These are phyloP conservation scores for Boletus pseudo-olivaceus DNA, from an alignment of 768 basidiomycete species.

Conservation along the genomic window DNA sequence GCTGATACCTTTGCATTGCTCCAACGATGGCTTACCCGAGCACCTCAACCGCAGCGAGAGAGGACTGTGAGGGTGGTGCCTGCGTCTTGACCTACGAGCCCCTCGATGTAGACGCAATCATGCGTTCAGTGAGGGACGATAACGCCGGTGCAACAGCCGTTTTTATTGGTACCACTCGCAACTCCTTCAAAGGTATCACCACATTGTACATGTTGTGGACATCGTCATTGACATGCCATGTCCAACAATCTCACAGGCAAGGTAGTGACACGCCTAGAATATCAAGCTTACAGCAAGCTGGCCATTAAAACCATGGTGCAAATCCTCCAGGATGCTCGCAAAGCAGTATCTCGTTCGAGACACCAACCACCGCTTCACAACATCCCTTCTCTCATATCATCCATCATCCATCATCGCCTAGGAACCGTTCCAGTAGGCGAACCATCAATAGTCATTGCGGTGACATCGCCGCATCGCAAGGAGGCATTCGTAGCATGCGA, in stretches of 20 bases:
- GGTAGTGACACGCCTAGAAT: conserved; percentile 68
- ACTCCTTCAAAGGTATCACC: conserved; percentile 71
- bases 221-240: conserved; percentile 6
- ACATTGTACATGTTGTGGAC: neutral
- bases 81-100: conserved; percentile 57
- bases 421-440: conserved; percentile 76
- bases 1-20: neutral
- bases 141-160: conserved; percentile 68
- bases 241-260: conserved; percentile 46
- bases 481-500: conserved; percentile 81
- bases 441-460: conserved; percentile 81
- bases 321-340: conserved; percentile 49
- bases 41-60: conserved; percentile 25
- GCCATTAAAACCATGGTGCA: conserved; percentile 73
- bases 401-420: conserved; percentile 71
- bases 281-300: conserved; percentile 78
- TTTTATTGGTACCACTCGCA: conserved; percentile 84
- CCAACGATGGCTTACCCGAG: conserved; percentile 22
- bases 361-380: conserved; percentile 31
- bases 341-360: conserved; percentile 41
- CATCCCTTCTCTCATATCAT: conserved; percentile 46
- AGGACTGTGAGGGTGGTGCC: conserved; percentile 19
- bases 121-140: conserved; percentile 59
- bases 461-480: conserved; percentile 79
- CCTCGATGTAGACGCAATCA: conserved; percentile 56